Conservation (phyloP, 192 early-diverging fungal species). For the Mortierella antarctica region DNA sequence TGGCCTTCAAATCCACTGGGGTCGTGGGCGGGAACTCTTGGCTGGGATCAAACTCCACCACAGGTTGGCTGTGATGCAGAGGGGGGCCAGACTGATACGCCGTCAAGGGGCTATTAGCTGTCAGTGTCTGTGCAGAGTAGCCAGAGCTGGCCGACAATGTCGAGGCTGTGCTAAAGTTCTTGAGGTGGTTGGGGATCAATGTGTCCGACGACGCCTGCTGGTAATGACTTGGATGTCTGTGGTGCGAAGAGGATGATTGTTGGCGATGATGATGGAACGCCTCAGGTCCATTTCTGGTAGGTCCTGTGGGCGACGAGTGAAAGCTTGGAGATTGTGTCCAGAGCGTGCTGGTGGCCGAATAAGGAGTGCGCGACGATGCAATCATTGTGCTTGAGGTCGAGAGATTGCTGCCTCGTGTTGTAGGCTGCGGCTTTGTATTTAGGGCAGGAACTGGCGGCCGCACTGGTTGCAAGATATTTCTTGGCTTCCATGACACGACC, state of each 20-base stretch:
- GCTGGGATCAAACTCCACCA: slow-evolving; percentile 33
- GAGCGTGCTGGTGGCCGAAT: slow-evolving; percentile 1
- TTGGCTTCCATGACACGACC: slow-evolving; percentile 25
- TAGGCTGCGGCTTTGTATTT: slow-evolving; percentile 10
- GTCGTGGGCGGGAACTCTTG: slow-evolving; percentile 25
- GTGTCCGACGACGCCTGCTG: slow-evolving; percentile 31
- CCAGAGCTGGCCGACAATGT: slow-evolving; percentile 22
- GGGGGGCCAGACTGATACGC: not conserved
- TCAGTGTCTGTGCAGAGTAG: slow-evolving; percentile 19
- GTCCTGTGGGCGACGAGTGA: not conserved
- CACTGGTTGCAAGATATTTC: not conserved
- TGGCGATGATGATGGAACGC: slow-evolving; percentile 1
- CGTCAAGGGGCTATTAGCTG: slow-evolving; percentile 5
- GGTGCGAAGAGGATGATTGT: slow-evolving; percentile 6
- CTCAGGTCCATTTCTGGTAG: not conserved
- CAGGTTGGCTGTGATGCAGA: not conserved
- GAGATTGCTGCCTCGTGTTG: not conserved
- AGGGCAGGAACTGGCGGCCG: slow-evolving; percentile 10
- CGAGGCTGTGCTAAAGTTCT: slow-evolving; percentile 28
- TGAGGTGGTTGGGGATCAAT: slow-evolving; percentile 25
- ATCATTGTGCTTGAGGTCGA: slow-evolving; percentile 23
- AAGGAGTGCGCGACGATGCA: slow-evolving; percentile 16
- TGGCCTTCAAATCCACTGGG: slow-evolving; percentile 25
- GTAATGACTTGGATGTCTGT: not conserved
- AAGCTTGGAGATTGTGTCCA: slow-evolving; percentile 7